Evolutionary conservation across 805 yeast genomes (phyloP).

Genomic region (Priceomyces castillae): DNA sequence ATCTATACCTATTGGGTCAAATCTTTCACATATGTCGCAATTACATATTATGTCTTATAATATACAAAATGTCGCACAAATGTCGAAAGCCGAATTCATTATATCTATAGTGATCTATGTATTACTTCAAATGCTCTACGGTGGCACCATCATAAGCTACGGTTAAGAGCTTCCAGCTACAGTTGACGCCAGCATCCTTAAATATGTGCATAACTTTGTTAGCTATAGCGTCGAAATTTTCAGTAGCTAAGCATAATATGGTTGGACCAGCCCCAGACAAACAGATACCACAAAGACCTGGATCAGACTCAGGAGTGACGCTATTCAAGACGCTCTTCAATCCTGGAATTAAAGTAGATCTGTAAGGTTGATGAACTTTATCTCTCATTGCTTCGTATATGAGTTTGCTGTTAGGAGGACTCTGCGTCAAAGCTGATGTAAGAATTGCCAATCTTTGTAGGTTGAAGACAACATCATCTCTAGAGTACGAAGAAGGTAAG

Average conservation of each 20-base stretch:
- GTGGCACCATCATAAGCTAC: slow-evolving; percentile 87
- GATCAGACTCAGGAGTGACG: slow-evolving; percentile 77
- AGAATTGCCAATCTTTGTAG: slow-evolving; percentile 89
- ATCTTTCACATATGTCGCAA: not conserved
- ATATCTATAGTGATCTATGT: not conserved
- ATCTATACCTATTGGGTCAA: not conserved
- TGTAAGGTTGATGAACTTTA: slow-evolving; percentile 94
- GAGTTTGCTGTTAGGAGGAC: slow-evolving; percentile 75
- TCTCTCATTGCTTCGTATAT: slow-evolving; percentile 97
- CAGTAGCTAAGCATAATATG: slow-evolving; percentile 88
- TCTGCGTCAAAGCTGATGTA: slow-evolving; percentile 86
- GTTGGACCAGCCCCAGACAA: slow-evolving; percentile 99
- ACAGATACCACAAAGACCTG: slow-evolving; percentile 90
- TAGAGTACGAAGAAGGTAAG: slow-evolving; percentile 73
- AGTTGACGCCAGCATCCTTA: slow-evolving; percentile 59
- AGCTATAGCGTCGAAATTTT: slow-evolving; percentile 82
- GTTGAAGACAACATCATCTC: slow-evolving; percentile 85
- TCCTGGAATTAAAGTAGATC: slow-evolving; percentile 90
- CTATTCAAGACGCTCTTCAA: slow-evolving; percentile 73
- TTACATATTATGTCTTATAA: not conserved
- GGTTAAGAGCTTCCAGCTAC: slow-evolving; percentile 81
- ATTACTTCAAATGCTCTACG: slow-evolving; percentile 28
- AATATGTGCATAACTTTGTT: slow-evolving; percentile 68
- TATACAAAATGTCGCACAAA: not conserved
- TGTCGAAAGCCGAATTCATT: not conserved